These are phyloP conservation scores for Rhodamnia rubescens DNA, from an alignment of 345 rosid genomes.

Conservation along the genomic window DNA sequence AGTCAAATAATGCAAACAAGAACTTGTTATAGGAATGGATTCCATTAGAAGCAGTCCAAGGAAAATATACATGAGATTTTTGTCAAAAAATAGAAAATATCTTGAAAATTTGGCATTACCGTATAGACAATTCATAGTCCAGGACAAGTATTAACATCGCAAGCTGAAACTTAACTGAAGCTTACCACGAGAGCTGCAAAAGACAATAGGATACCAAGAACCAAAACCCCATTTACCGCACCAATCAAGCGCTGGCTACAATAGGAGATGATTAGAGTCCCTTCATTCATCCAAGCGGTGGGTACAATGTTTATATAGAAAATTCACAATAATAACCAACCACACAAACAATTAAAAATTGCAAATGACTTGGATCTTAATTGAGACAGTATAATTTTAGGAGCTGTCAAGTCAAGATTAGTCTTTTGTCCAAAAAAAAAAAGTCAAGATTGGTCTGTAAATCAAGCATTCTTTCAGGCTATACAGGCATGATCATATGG, in stretches of 20 bases:
- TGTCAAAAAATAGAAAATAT: not conserved
- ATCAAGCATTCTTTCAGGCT: not conserved
- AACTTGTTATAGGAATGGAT: not conserved
- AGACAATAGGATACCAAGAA: constrained; percentile 52
- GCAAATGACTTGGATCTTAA: not conserved
- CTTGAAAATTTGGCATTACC: not conserved
- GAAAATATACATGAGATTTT: not conserved
- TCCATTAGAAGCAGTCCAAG: not conserved
- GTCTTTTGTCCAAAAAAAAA: too few relatives aligned
- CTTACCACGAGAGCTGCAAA: constrained; percentile 87
- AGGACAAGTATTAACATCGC: not conserved
- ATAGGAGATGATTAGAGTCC: not conserved
- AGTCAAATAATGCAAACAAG: not conserved
- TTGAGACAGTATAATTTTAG: not conserved
- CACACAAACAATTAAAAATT: not conserved
- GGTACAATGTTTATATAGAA: not conserved
- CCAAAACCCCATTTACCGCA: constrained; percentile 69
- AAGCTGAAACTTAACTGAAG: not conserved
- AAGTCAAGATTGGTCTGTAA: not conserved
- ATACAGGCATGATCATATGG: not conserved
- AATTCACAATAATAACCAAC: not conserved
- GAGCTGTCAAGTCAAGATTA: not conserved
- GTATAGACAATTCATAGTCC: not conserved
- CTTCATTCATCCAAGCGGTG: not conserved
- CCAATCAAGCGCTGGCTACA: constrained; percentile 87